phyloP scores from a whole-genome alignment of 139 green algal genomes.

The Edaphochlamys debaryana region DNA sequence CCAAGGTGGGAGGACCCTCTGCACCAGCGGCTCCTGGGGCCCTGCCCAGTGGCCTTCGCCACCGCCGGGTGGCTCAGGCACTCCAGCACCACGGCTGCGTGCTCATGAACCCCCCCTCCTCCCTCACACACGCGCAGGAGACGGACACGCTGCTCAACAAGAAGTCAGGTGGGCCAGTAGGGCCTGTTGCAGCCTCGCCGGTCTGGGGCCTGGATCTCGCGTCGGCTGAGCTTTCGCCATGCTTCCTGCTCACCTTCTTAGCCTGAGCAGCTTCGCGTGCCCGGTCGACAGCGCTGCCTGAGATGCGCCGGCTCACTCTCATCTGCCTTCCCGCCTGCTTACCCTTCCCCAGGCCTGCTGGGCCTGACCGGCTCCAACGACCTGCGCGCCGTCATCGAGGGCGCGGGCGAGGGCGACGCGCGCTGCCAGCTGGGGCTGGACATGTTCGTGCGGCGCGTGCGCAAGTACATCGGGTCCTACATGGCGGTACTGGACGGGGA shows the following conservation, averaged over 20 bases:
- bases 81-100: too few relatives aligned
- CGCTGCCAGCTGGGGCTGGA: slow-evolving; percentile 75
- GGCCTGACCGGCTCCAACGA: slow-evolving; percentile 75
- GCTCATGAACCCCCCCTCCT: not conserved
- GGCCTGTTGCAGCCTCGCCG: too few relatives aligned
- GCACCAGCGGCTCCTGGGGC: not conserved
- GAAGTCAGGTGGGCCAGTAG: slow-evolving; percentile 26
- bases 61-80: too few relatives aligned
- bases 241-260: too few relatives aligned
- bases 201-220: too few relatives aligned
- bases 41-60: too few relatives aligned
- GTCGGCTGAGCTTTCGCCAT: too few relatives aligned
- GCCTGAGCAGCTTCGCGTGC: too few relatives aligned
- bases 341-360: slow-evolving; percentile 54
- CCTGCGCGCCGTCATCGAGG: slow-evolving; percentile 69
- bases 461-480: slow-evolving; percentile 93
- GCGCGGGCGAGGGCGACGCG: slow-evolving; percentile 55
- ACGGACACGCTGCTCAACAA: slow-evolving; percentile 66
- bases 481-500: slow-evolving; percentile 74
- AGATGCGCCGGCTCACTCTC: too few relatives aligned
- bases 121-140: too few relatives aligned
- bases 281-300: too few relatives aligned
- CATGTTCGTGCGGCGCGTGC: slow-evolving; percentile 83
- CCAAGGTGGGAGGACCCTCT: slow-evolving; percentile 10
- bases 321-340: too few relatives aligned